Conservation (phyloP, 2,329 filamentous ascomycete genomes). For the Polytolypa hystricis region DNA sequence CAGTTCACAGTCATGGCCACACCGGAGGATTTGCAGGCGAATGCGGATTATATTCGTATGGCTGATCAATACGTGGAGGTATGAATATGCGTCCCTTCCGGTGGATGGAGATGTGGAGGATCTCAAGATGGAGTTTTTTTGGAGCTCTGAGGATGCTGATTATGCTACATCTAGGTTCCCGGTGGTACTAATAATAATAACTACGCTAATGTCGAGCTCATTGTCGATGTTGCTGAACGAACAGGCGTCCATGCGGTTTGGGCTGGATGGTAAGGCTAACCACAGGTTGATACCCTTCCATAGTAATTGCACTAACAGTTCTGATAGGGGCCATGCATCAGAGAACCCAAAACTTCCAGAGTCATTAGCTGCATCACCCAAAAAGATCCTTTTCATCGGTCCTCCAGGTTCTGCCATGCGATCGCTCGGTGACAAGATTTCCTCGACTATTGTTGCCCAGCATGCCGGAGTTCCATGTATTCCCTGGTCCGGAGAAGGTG, state of each 20-base stretch:
- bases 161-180: slow-evolving; percentile 71
- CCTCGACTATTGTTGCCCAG: slow-evolving; percentile 96
- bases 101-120: neutral
- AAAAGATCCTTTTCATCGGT: slow-evolving; percentile 98
- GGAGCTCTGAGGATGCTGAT: too few species aligned
- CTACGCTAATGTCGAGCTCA: slow-evolving; percentile 98
- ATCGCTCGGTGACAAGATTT: slow-evolving; percentile 98
- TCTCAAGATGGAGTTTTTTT: neutral
- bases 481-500: slow-evolving; percentile 96
- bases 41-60: slow-evolving; percentile 99
- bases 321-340: slow-evolving; percentile 80
- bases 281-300: neutral
- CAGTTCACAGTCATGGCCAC: slow-evolving; percentile 99
- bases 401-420: slow-evolving; percentile 97
- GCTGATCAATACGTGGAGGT: slow-evolving; percentile 96
- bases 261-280: slow-evolving; percentile 78
- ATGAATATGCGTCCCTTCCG: too few species aligned
- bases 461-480: slow-evolving; percentile 95
- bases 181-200: slow-evolving; percentile 99
- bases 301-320: slow-evolving; percentile 9
- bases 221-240: slow-evolving; percentile 95
- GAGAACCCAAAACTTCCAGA: slow-evolving; percentile 98
- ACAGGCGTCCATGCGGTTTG: slow-evolving; percentile 98
- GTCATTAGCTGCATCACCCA: slow-evolving; percentile 85
- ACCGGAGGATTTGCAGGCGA: slow-evolving; percentile 91